These are phyloP conservation scores for Sphaerulina populicola DNA, from an alignment of 2,329 filamentous ascomycete species.

Conservation along the genomic window DNA sequence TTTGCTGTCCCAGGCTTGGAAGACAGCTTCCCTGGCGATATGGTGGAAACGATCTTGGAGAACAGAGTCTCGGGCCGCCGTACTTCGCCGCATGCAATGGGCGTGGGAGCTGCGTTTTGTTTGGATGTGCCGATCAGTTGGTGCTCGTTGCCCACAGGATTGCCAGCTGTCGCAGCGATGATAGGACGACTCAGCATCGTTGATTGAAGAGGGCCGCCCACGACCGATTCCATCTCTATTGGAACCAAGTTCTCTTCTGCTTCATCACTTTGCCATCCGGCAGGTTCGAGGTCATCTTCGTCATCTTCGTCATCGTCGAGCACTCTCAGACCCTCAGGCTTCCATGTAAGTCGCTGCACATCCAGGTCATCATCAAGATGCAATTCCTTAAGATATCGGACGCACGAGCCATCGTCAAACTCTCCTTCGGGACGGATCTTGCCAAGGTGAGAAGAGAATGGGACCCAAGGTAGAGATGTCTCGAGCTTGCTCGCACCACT, in stretches of 20 bases:
- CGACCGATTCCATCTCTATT: neutral
- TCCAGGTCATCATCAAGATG: constrained; percentile 32
- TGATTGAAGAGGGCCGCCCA: neutral
- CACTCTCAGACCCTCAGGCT: constrained; percentile 42
- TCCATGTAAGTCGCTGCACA: constrained; percentile 41
- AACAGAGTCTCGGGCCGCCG: neutral
- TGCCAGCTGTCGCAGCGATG: neutral
- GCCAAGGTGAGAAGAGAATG: constrained; percentile 39
- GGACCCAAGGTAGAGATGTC: constrained; percentile 40
- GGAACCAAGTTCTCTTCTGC: constrained; percentile 2
- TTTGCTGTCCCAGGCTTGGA: neutral
- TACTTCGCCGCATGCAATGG: neutral
- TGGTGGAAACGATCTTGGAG: neutral
- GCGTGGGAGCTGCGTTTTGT: neutral
- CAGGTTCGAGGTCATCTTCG: constrained; percentile 25
- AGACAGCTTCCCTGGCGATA: neutral
- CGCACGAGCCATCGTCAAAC: constrained; percentile 35
- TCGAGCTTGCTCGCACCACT: constrained; percentile 35
- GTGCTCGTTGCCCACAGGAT: neutral
- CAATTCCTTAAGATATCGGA: constrained; percentile 33
- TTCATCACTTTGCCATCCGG: constrained; percentile 10
- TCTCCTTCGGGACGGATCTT: constrained; percentile 36
- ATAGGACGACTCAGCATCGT: neutral
- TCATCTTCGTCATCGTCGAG: constrained; percentile 36
- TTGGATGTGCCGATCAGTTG: neutral